Conservation (phyloP, 2,329 filamentous ascomycete species). For the Pyrenophora tritici-repentis region DNA sequence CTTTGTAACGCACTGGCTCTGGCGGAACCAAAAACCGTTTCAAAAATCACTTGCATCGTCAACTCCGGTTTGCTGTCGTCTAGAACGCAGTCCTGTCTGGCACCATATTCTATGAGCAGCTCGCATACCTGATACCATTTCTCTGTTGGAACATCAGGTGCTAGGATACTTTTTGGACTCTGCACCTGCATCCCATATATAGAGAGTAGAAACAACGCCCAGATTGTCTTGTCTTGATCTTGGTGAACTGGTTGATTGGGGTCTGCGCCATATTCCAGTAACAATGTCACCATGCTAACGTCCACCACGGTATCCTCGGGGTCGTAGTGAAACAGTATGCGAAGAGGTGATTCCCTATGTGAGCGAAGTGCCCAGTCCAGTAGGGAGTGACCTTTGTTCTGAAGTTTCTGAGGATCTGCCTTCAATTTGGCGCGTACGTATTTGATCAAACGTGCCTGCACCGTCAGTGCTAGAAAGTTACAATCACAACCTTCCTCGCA, state of each 20-base stretch:
- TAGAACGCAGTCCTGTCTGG: neutral
- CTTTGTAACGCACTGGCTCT: neutral
- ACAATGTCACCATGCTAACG: slow-evolving; percentile 14
- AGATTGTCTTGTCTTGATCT: slow-evolving; percentile 11
- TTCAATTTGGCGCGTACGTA: slow-evolving; percentile 16
- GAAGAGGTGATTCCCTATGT: neutral
- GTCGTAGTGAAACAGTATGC: slow-evolving; percentile 10
- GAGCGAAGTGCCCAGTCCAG: slow-evolving; percentile 22
- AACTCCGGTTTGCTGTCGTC: too few relatives aligned
- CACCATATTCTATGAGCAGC: neutral
- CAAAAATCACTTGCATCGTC: neutral
- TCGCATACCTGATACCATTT: neutral
- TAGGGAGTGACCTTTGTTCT: slow-evolving; percentile 12
- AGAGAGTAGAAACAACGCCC: slow-evolving; percentile 13
- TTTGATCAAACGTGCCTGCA: slow-evolving; percentile 13
- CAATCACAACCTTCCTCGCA: slow-evolving; percentile 8
- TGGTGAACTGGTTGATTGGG: slow-evolving; percentile 16
- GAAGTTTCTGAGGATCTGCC: neutral
- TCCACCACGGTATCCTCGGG: slow-evolving; percentile 13
- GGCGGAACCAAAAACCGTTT: neutral
- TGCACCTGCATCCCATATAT: neutral
- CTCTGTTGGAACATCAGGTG: too few relatives aligned
- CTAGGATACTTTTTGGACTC: too few relatives aligned
- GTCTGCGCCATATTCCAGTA: slow-evolving; percentile 12
- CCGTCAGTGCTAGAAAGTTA: slow-evolving; percentile 14